Conservation (phyloP, 2,329 filamentous ascomycete species). For the Phaeoacremonium minimum region DNA sequence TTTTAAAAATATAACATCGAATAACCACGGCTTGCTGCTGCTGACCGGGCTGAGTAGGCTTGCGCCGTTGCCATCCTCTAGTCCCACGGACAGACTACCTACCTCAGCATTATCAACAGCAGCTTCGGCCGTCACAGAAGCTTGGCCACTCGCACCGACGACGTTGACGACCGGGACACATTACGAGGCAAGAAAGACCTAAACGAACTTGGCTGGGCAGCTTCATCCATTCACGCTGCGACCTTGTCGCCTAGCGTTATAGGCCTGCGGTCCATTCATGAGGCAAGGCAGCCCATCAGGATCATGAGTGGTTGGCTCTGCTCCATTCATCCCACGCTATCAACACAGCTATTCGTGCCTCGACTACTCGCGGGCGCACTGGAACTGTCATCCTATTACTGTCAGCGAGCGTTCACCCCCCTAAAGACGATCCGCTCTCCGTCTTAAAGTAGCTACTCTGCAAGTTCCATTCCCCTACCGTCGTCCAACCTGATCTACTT, state of each 20-base stretch:
- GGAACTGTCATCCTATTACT: slow-evolving; percentile 12
- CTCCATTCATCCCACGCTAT: slow-evolving; percentile 26
- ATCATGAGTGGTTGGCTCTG: slow-evolving; percentile 32
- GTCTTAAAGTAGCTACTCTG: too few species aligned
- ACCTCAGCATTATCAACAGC: too few species aligned
- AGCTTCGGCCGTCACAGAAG: too few species aligned
- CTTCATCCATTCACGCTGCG: slow-evolving; percentile 24
- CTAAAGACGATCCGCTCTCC: too few species aligned
- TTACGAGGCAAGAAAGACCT: slow-evolving; percentile 10
- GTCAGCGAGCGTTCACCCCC: slow-evolving; percentile 13
- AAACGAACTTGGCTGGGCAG: slow-evolving; percentile 19
- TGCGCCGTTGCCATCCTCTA: neutral
- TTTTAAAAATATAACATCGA: slow-evolving; percentile 2
- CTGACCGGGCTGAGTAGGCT: neutral
- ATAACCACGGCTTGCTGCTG: neutral
- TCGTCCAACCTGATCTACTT: too few species aligned
- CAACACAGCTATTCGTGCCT: slow-evolving; percentile 18
- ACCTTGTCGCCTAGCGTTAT: slow-evolving; percentile 27
- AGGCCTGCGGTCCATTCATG: slow-evolving; percentile 29
- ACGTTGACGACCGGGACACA: neutral
- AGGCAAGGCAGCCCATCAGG: slow-evolving; percentile 24
- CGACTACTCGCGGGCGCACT: slow-evolving; percentile 16
- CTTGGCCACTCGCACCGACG: too few species aligned
- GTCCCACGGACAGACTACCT: too few species aligned
- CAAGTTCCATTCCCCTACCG: too few species aligned